Evolutionary conservation across 768 basidiomycete species (phyloP).

Genomic region (Russula olivacea): DNA sequence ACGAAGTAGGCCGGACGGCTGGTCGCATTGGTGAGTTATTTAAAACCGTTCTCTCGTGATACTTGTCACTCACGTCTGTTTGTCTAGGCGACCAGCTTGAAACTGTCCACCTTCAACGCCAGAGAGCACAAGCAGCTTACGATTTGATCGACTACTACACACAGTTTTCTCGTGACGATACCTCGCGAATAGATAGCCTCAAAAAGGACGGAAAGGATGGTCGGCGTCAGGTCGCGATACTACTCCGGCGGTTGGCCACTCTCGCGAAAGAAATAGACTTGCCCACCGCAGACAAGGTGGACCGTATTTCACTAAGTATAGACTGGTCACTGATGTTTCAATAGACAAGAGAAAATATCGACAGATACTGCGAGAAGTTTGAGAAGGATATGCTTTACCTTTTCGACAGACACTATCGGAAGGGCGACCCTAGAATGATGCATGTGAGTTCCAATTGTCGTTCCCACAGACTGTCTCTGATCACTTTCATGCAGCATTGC

Average conservation of each 20-base stretch:
- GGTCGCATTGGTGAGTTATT: constrained; percentile 74
- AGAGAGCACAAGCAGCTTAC: constrained; percentile 89
- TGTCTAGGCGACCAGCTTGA: constrained; percentile 87
- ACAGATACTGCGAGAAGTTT: constrained; percentile 97
- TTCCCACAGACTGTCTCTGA: background rate
- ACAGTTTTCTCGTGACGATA: constrained; percentile 81
- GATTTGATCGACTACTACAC: constrained; percentile 93
- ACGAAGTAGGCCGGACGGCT: constrained; percentile 88
- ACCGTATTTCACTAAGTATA: constrained; percentile 14
- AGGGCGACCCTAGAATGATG: constrained; percentile 99
- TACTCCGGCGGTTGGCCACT: constrained; percentile 76
- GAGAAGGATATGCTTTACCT: constrained; percentile 97
- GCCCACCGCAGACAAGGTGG: constrained; percentile 72
- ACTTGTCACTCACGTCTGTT: constrained; percentile 7
- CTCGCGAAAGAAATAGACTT: constrained; percentile 93
- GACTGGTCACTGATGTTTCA: background rate
- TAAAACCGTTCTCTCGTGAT: background rate
- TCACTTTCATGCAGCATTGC: constrained; percentile 62
- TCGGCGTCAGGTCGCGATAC: constrained; percentile 78
- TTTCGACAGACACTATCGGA: constrained; percentile 93
- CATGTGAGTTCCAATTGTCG: constrained; percentile 51
- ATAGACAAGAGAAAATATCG: constrained; percentile 86
- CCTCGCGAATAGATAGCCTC: constrained; percentile 62
- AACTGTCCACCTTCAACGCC: constrained; percentile 85
- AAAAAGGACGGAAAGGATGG: constrained; percentile 88